Evolutionary conservation across 352 stramenopile genomes (phyloP).

Genomic region (Phytopythium mirpurense): DNA sequence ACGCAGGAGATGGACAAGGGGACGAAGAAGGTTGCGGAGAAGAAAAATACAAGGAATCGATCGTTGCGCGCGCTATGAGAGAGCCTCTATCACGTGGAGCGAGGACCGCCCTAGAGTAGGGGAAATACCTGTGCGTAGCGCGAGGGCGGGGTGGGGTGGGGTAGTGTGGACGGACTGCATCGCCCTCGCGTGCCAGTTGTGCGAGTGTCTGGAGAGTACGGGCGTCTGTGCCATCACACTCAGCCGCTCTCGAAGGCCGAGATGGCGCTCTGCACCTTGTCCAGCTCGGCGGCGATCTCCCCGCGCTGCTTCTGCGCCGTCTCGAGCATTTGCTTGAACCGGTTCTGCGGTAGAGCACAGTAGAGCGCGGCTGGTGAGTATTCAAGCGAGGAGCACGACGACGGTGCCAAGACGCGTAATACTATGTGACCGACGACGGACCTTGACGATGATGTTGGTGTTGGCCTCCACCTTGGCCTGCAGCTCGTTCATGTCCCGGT

Average conservation of each 20-base stretch:
- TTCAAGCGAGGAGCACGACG: no score
- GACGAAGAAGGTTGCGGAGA: conserved; percentile 2
- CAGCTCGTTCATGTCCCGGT: conserved; percentile 63
- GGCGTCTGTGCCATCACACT: no score
- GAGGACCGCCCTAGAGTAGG: no score
- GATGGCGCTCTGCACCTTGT: conserved; percentile 51
- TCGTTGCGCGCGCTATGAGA: conserved; percentile 1
- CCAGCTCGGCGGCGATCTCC: conserved; percentile 41
- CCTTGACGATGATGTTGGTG: conserved; percentile 82
- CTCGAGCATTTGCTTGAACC: conserved; percentile 80
- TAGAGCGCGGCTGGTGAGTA: not conserved
- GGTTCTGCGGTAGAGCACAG: conserved; percentile 37
- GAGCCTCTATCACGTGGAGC: no score
- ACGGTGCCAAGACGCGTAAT: no score
- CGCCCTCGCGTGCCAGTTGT: no score
- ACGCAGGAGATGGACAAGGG: not conserved
- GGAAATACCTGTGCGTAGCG: not conserved
- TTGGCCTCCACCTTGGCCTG: conserved; percentile 63
- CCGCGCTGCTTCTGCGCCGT: conserved; percentile 47
- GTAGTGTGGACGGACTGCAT: no score
- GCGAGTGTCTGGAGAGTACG: no score
- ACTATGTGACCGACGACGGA: no score
- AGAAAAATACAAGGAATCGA: conserved; percentile 6
- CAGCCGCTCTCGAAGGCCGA: conserved; percentile 34
- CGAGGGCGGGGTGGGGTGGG: no score